A percentile compares a stretch with the other conserved stretches of the same genome.
These are phyloP conservation scores for Ophiostoma triangulosporum DNA, from an alignment of 2,329 filamentous ascomycete genomes.

Conservation along the genomic window DNA sequence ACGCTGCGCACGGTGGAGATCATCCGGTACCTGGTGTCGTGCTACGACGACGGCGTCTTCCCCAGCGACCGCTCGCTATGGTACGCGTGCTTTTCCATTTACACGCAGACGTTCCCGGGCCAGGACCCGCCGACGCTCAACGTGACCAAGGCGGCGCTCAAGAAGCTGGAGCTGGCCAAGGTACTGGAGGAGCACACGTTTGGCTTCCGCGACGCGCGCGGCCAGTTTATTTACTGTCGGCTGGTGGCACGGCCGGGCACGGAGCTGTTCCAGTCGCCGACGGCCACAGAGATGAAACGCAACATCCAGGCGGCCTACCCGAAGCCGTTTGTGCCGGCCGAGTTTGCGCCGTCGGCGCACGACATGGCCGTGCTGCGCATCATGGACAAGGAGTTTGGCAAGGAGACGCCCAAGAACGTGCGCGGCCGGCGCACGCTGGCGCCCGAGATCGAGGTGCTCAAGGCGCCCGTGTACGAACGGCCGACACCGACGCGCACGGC, in stretches of 20 bases:
- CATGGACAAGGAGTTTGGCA: conserved; percentile 13
- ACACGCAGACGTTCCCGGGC: conserved; percentile 27
- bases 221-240: conserved; percentile 30
- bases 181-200: conserved; percentile 28
- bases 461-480: conserved; percentile 34
- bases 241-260: conserved; percentile 29
- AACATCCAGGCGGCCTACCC: conserved; percentile 35
- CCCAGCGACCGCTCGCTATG: conserved; percentile 37
- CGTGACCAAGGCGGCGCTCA: conserved; percentile 26
- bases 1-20: conserved; percentile 26
- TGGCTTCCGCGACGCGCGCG: conserved; percentile 28
- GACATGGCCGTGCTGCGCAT: conserved; percentile 21
- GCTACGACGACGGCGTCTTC: conserved; percentile 31
- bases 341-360: conserved; percentile 24
- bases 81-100: conserved; percentile 32
- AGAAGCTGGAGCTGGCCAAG: conserved; percentile 25
- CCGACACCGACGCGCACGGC: not conserved
- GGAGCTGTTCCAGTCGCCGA: conserved; percentile 29
- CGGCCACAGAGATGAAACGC: conserved; percentile 28
- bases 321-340: conserved; percentile 27
- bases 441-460: conserved; percentile 33
- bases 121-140: conserved; percentile 28
- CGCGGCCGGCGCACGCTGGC: conserved; percentile 24
- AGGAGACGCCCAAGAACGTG: conserved; percentile 8
- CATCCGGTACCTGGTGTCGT: conserved; percentile 27